A percentile compares a stretch with the other conserved stretches of the same genome.
These are phyloP conservation scores for Phytophthora capsici DNA, from an alignment of 352 stramenopile genomes.

Conservation along the genomic window DNA sequence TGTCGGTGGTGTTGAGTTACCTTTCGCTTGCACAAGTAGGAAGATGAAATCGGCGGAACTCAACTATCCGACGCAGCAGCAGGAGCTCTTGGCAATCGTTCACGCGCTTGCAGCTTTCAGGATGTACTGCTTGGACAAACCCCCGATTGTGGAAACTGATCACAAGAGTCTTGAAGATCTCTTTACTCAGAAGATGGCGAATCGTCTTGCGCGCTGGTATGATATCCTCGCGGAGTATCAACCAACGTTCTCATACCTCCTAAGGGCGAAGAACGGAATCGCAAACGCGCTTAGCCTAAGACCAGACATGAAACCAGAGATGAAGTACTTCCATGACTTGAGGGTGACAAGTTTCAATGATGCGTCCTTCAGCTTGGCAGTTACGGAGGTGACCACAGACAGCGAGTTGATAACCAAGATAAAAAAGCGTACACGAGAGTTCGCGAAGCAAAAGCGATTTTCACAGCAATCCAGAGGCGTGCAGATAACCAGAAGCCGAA, in stretches of 20 bases:
- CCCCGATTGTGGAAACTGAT: not conserved
- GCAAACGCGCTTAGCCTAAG: not conserved
- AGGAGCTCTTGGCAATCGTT: not conserved
- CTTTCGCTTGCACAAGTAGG: not conserved
- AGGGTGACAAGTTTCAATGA: too few species aligned
- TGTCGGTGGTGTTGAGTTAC: not conserved
- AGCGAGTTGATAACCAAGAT: not conserved
- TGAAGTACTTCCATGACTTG: too few species aligned
- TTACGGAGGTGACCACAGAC: too few species aligned
- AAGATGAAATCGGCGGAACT: not conserved
- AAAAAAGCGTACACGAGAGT: not conserved
- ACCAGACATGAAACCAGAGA: not conserved
- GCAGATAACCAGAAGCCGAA: not conserved
- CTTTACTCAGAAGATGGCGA: not conserved
- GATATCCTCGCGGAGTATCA: not conserved
- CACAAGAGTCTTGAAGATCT: not conserved
- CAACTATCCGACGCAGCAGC: not conserved
- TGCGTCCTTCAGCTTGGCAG: too few species aligned
- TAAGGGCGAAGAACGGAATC: not conserved
- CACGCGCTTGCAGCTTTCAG: not conserved
- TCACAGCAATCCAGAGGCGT: not conserved
- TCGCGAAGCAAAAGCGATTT: not conserved
- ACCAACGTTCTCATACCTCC: not conserved
- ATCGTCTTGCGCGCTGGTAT: not conserved
- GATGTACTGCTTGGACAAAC: not conserved